A percentile compares a stretch with the other conserved stretches of the same genome.
Evolutionary conservation across 2,329 filamentous ascomycete genomes (phyloP).

Genomic region (Fusarium tanahbumbuense): DNA sequence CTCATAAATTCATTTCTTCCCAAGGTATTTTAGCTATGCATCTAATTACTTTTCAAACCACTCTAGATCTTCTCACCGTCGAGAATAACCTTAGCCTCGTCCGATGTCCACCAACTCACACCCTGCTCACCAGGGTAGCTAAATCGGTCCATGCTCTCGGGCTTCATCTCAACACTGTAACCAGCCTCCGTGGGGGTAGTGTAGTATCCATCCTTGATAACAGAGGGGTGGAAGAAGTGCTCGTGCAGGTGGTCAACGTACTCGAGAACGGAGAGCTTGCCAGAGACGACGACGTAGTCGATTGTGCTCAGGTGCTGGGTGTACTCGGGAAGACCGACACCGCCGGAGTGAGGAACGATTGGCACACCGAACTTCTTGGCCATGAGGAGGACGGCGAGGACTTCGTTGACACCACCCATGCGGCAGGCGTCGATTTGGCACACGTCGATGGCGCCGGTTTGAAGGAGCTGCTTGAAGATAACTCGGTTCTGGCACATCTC

Average conservation of each 20-base stretch:
- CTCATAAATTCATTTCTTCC: conserved; percentile 36
- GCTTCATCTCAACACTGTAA: conserved; percentile 95
- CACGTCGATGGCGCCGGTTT: conserved; percentile 83
- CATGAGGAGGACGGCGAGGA: conserved; percentile 88
- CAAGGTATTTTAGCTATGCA: conserved; percentile 17
- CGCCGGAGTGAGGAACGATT: conserved; percentile 89
- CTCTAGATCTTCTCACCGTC: conserved; percentile 68
- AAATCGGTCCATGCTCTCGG: conserved; percentile 84
- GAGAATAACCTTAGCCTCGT: conserved; percentile 80
- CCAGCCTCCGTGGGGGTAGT: conserved; percentile 85
- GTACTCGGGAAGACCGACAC: conserved; percentile 92
- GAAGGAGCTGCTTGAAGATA: conserved; percentile 91
- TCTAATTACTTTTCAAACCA: conserved; percentile 16
- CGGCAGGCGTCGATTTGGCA: conserved; percentile 93
- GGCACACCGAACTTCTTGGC: conserved; percentile 83
- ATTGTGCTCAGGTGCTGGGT: conserved; percentile 93
- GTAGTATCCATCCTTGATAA: conserved; percentile 88
- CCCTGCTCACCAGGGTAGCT: conserved; percentile 80
- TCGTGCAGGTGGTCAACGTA: conserved; percentile 95
- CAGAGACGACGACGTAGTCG: conserved; percentile 88
- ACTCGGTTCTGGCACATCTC: conserved; percentile 98
- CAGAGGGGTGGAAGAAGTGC: conserved; percentile 85
- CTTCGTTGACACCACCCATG: conserved; percentile 90
- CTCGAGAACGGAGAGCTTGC: conserved; percentile 84
- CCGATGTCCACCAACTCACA: conserved; percentile 86